Base-by-base conservation (phyloP, 768 basidiomycete species). In the Kwoniella sp. region DNA sequence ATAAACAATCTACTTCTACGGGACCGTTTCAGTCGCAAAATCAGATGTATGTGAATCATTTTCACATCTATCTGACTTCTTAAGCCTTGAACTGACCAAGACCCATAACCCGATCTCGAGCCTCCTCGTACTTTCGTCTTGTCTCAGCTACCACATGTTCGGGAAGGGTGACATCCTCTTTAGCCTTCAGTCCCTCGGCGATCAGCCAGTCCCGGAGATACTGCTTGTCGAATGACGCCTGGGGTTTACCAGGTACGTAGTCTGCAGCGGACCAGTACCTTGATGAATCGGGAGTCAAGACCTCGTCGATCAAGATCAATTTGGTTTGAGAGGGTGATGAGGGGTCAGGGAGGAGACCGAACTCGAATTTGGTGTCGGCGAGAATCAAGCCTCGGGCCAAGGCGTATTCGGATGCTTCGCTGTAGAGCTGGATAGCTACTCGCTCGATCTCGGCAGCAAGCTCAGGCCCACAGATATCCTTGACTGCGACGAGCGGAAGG, bases 331-430 rank as follows among this genome's bases (percentile, higher is more conserved):
- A 63, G 15, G 62, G 58, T n/a, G 64, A 61, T 31, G 71, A 58
- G 8, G 78, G 47, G 20, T 79, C 60, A 17, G 81, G 83, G 54
- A 93, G 74, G 50, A 97, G 86, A 4, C 96, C 96, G 75, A 99
- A 99, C 82, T 98, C 96, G 81, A 98, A 97, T 80, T 99, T 99
- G 45, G 94, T 98, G 81, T 99, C 95, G 25, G 93, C 96, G 50
- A 99, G 88, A 73, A 98, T 96, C 63, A 98, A 84, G 20, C 92
- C 94, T 4, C 87, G 85, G 5, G 85, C 84, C 28, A 83, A 82
- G 9, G 92, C 91, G 73, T 92, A 86, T 28, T 83, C 85, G 0
- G 91, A 87, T 1, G 93, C 94, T 45, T 86, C 84, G 45, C 83
- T 78, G 76, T 82, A 82, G 7, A 82, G 72, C 17, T 71, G 61